Conservation (phyloP, 2,329 filamentous ascomycete genomes). For the Microcera coccophila region DNA sequence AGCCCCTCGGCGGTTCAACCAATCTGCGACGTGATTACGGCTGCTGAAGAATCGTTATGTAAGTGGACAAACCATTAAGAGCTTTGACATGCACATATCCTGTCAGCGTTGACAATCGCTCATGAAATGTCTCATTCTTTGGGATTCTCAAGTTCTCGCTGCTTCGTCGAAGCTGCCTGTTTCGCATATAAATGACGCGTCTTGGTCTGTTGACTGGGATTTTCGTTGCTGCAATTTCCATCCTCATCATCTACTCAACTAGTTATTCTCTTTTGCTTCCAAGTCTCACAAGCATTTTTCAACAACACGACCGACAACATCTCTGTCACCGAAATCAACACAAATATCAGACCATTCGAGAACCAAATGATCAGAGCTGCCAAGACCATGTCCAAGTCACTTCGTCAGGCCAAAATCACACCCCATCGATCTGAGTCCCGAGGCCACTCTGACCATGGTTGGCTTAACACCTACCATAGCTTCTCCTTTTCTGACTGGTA, state of each 20-base stretch:
- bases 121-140: slow-evolving; percentile 13
- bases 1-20: slow-evolving; percentile 4
- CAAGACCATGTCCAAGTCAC: slow-evolving; percentile 58
- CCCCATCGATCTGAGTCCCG: slow-evolving; percentile 68
- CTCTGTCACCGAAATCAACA: slow-evolving; percentile 10
- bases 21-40: slow-evolving; percentile 17
- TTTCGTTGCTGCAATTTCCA: slow-evolving; percentile 38
- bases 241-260: slow-evolving; percentile 32
- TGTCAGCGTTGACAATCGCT: slow-evolving; percentile 26
- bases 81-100: slow-evolving; percentile 25
- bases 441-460: slow-evolving; percentile 78
- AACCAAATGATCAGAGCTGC: slow-evolving; percentile 34
- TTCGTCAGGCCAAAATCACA: slow-evolving; percentile 66
- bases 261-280: slow-evolving; percentile 22
- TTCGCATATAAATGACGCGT: slow-evolving; percentile 42
- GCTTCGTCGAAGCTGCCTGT: slow-evolving; percentile 16
- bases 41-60: slow-evolving; percentile 19
- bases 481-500: slow-evolving; percentile 77
- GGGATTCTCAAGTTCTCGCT: slow-evolving; percentile 22
- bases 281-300: slow-evolving; percentile 18
- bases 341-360: slow-evolving; percentile 2
- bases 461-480: slow-evolving; percentile 83
- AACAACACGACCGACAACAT: slow-evolving; percentile 11
- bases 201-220: slow-evolving; percentile 31
- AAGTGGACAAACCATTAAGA: slow-evolving; percentile 10